Percentiles rank a stretch among this genome's conserved stretches.
Conservation (phyloP, 306 rosid genomes). For the Begonia fuchsioides region DNA sequence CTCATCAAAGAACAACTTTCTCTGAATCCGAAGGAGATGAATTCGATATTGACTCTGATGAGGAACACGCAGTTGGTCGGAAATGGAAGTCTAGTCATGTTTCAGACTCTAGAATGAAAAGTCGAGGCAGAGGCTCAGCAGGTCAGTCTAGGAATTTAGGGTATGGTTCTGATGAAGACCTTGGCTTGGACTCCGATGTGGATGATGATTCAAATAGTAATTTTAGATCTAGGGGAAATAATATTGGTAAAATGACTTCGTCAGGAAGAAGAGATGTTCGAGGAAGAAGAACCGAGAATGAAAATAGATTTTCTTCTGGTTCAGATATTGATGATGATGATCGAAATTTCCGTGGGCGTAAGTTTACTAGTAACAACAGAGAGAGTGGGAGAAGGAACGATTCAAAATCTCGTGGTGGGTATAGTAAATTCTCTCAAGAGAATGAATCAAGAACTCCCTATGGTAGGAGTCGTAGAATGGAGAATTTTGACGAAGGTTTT, state of each 20-base stretch:
- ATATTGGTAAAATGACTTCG: too few relatives aligned
- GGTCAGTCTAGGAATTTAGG: conserved; percentile 42
- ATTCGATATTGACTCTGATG: conserved; percentile 33
- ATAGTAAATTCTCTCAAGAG: conserved; percentile 17
- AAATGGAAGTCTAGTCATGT: conserved; percentile 54
- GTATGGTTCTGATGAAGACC: conserved; percentile 72
- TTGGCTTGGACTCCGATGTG: conserved; percentile 56
- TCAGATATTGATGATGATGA: conserved; percentile 21
- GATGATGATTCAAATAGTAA: conserved; percentile 35
- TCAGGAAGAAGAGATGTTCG: too few relatives aligned
- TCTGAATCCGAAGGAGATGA: conserved; percentile 48
- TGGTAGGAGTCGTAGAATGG: conserved; percentile 24
- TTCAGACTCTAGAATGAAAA: conserved; percentile 30
- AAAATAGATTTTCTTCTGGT: conserved; percentile 15
- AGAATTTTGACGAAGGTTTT: conserved; percentile 28
- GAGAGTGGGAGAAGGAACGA: conserved; percentile 8
- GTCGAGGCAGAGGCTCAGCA: conserved; percentile 25
- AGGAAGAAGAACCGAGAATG: conserved; percentile 13
- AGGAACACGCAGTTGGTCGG: conserved; percentile 29
- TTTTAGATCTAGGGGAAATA: conserved; percentile 27
- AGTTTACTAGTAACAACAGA: too few relatives aligned
- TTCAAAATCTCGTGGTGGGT: conserved; percentile 8
- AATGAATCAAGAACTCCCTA: conserved; percentile 21
- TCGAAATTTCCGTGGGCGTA: conserved; percentile 7
- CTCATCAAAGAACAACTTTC: conserved; percentile 23